Conservation (phyloP, 2,329 filamentous ascomycete species). For the Sporothrix sp. region DNA sequence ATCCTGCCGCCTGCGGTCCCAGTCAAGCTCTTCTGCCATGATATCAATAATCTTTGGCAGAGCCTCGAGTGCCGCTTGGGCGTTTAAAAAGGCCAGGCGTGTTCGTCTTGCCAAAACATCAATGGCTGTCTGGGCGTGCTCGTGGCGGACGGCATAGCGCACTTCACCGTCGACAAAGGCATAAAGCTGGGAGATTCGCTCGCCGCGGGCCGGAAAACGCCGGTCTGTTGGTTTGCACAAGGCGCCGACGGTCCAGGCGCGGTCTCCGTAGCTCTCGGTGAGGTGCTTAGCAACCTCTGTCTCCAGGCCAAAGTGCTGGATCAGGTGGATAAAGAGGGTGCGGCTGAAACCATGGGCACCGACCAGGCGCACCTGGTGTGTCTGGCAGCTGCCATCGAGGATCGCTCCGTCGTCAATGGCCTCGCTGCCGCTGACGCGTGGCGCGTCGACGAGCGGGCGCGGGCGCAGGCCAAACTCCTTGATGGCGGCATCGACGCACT, state of each 20-base stretch:
- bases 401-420: conserved; percentile 60
- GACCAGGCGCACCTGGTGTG: conserved; percentile 60
- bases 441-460: conserved; percentile 35
- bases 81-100: conserved; percentile 80
- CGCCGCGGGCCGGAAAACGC: conserved; percentile 74
- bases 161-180: conserved; percentile 90
- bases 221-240: conserved; percentile 69
- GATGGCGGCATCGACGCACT: conserved; percentile 71
- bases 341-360: conserved; percentile 74
- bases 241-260: conserved; percentile 81
- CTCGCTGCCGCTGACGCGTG: conserved; percentile 58
- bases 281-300: conserved; percentile 91
- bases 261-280: conserved; percentile 78
- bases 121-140: conserved; percentile 84
- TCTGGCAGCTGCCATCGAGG: conserved; percentile 64
- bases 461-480: conserved; percentile 52
- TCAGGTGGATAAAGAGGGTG: conserved; percentile 85
- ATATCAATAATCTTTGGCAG: conserved; percentile 80
- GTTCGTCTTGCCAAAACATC: conserved; percentile 81
- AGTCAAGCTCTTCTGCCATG: conserved; percentile 75
- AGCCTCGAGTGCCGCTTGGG: conserved; percentile 79
- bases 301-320: conserved; percentile 87
- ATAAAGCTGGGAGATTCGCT: conserved; percentile 70
- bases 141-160: conserved; percentile 75
- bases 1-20: conserved; percentile 64